Conservation (phyloP, 2,329 filamentous ascomycete genomes). For the Claviceps africana region DNA sequence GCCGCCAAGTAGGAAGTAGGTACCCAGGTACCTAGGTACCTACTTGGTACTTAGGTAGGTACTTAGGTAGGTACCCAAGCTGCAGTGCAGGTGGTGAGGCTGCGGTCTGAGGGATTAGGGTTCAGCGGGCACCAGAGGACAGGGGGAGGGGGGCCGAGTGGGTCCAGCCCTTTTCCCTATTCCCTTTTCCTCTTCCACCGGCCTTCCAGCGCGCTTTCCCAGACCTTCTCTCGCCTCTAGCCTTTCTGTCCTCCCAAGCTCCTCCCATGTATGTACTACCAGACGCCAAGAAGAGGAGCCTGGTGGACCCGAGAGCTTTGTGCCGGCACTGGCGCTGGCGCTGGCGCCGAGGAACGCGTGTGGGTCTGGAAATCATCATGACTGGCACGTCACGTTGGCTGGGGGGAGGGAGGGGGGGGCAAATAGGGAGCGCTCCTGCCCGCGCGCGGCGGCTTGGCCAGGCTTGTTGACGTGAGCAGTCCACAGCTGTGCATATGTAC, state of each 20-base stretch:
- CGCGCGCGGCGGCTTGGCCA: no score
- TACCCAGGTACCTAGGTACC: no score
- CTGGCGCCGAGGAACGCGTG: not conserved
- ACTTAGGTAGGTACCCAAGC: no score
- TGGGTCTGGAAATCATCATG: no score
- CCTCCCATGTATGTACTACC: not conserved
- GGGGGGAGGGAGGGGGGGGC: no score
- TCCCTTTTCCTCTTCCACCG: not conserved
- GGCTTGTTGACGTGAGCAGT: no score
- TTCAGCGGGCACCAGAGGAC: not conserved
- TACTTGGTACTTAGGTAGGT: no score
- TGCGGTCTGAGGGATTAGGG: not conserved
- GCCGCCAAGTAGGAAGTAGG: not conserved
- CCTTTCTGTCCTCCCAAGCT: not conserved
- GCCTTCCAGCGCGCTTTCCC: not conserved
- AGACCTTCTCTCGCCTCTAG: not conserved
- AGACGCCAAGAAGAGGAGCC: not conserved
- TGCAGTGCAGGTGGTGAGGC: not conserved
- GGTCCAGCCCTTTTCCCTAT: not conserved
- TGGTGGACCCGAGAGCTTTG: not conserved
- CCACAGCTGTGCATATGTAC: no score
- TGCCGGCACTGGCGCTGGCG: not conserved
- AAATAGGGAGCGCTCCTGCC: not conserved
- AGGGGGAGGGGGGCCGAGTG: not conserved
- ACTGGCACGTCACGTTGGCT: not conserved